These are phyloP conservation scores for Carex littledalei DNA, from an alignment of 176 grass and related monocot species.

Conservation along the genomic window DNA sequence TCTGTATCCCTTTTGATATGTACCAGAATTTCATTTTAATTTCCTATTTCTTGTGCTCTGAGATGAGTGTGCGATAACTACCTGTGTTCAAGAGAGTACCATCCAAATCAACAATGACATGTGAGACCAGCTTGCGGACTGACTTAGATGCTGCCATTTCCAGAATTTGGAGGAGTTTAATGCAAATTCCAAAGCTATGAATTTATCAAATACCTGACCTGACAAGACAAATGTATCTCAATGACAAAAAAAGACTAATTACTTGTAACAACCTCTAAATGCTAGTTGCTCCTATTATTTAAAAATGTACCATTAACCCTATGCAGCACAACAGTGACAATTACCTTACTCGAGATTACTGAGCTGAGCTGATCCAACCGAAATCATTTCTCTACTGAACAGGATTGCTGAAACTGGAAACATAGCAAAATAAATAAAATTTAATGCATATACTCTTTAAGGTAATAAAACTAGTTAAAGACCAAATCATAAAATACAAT, in stretches of 20 bases:
- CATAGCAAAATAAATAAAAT: no score
- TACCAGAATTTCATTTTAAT: not conserved
- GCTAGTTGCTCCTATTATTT: not conserved
- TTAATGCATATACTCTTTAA: no score
- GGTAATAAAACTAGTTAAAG: no score
- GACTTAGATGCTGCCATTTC: slow-evolving; percentile 60
- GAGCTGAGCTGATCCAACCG: no score
- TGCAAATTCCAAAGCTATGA: slow-evolving; percentile 22
- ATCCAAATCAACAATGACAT: slow-evolving; percentile 95
- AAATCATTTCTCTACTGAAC: no score
- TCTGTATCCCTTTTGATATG: not conserved
- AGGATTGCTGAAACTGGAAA: no score
- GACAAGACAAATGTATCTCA: slow-evolving; percentile 27
- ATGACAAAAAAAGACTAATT: not conserved
- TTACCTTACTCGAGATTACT: no score
- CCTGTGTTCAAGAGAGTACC: slow-evolving; percentile 96
- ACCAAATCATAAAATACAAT: no score
- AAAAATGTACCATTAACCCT: no score
- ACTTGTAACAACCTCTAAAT: not conserved
- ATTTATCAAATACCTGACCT: slow-evolving; percentile 34
- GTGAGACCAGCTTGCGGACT: slow-evolving; percentile 40
- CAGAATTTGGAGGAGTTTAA: slow-evolving; percentile 28
- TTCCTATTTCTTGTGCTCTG: not conserved
- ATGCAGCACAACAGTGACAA: no score
- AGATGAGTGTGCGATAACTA: slow-evolving; percentile 7